phyloP scores from a whole-genome alignment of 306 rosid species.

The Styphnolobium japonicum region DNA sequence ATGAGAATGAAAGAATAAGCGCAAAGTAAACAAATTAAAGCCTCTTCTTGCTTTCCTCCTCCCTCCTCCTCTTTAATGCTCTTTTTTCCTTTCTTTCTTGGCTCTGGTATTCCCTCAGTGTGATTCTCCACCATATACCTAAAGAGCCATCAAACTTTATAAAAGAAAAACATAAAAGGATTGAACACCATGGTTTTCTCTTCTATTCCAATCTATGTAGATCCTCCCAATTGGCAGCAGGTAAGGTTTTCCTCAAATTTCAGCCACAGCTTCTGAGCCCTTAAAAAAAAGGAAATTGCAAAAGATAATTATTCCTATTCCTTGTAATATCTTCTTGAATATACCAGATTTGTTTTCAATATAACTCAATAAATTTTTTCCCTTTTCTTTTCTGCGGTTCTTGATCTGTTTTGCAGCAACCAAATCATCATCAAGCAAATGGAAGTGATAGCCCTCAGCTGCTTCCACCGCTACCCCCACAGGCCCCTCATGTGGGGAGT shows the following conservation, averaged over 20 bases:
- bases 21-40: slow-evolving; percentile 78
- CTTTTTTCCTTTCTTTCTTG: slow-evolving; percentile 54
- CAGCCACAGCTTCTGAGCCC: slow-evolving; percentile 45
- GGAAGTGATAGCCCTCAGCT: slow-evolving; percentile 44
- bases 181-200: slow-evolving; percentile 88
- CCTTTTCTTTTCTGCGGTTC: background rate
- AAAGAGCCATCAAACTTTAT: slow-evolving; percentile 94
- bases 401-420: slow-evolving; percentile 52
- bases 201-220: slow-evolving; percentile 95
- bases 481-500: slow-evolving; percentile 22
- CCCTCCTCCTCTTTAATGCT: slow-evolving; percentile 42
- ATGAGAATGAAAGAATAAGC: slow-evolving; percentile 68
- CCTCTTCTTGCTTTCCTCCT: slow-evolving; percentile 49
- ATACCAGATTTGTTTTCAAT: slow-evolving; percentile 54
- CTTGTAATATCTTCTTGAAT: slow-evolving; percentile 62
- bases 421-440: slow-evolving; percentile 42
- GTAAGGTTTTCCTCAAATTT: slow-evolving; percentile 58
- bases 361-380: background rate
- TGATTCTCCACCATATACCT: slow-evolving; percentile 97
- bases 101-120: slow-evolving; percentile 92
- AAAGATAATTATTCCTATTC: slow-evolving; percentile 87
- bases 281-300: slow-evolving; percentile 34
- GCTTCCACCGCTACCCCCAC: slow-evolving; percentile 50
- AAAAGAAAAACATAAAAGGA: slow-evolving; percentile 50
- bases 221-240: slow-evolving; percentile 98